Conservation (phyloP, 495 filamentous ascomycete species). For the Umbilicaria muhlenbergii region DNA sequence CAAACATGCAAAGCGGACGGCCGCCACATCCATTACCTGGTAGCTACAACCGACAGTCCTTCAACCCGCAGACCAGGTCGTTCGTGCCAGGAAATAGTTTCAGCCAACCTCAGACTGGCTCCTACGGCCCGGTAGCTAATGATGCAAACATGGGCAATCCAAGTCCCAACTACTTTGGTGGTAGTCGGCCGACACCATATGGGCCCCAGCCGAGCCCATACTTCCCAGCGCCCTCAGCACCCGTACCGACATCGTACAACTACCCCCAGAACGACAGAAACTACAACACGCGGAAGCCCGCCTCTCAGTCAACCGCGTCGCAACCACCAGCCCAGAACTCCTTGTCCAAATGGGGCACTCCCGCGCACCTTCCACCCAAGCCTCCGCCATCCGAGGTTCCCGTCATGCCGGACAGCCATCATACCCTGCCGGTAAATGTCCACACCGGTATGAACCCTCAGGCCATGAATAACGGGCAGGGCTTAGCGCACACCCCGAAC, state of each 20-base stretch:
- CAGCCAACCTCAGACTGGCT: slow-evolving; percentile 11
- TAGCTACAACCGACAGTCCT: slow-evolving; percentile 66
- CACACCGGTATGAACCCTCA: slow-evolving; percentile 8
- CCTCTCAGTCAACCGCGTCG: slow-evolving; percentile 4
- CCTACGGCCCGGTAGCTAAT: slow-evolving; percentile 18
- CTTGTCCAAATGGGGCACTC: slow-evolving; percentile 36
- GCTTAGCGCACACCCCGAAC: slow-evolving; percentile 13
- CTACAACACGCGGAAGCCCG: slow-evolving; percentile 13
- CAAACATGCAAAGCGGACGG: slow-evolving; percentile 49
- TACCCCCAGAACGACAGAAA: slow-evolving; percentile 2
- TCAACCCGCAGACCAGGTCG: slow-evolving; percentile 84
- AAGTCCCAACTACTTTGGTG: background rate
- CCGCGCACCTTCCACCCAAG: slow-evolving; percentile 37
- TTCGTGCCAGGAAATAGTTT: slow-evolving; percentile 47
- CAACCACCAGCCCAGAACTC: slow-evolving; percentile 9
- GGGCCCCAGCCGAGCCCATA: slow-evolving; percentile 25
- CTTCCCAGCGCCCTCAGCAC: slow-evolving; percentile 2
- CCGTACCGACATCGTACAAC: background rate
- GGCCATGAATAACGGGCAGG: slow-evolving; percentile 10
- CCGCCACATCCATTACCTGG: slow-evolving; percentile 57
- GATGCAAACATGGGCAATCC: background rate
- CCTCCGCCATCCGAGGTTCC: slow-evolving; percentile 37
- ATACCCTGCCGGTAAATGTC: slow-evolving; percentile 13
- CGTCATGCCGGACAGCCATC: slow-evolving; percentile 9
- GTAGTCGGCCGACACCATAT: background rate